Evolutionary conservation across 2,329 filamentous ascomycete genomes (phyloP).

Genomic region (Stagonosporopsis rhizophila): DNA sequence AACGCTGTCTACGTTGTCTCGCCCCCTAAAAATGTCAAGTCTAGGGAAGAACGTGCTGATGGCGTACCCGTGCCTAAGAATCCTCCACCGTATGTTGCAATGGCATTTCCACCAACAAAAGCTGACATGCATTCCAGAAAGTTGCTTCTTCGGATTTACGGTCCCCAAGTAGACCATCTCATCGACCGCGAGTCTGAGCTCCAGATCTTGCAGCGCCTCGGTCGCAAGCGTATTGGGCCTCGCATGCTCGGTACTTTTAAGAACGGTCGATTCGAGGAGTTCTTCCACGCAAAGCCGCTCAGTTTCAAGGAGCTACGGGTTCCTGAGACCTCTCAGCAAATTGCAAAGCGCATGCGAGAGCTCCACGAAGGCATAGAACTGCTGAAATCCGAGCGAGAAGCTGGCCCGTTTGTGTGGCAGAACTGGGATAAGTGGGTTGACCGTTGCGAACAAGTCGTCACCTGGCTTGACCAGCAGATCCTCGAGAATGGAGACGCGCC

Average conservation of each 20-base stretch:
- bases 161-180: slow-evolving; percentile 91
- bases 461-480: slow-evolving; percentile 68
- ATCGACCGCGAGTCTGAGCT: slow-evolving; percentile 94
- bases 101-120: background rate
- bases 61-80: slow-evolving; percentile 51
- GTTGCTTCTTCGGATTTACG: slow-evolving; percentile 88
- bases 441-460: slow-evolving; percentile 67
- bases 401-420: slow-evolving; percentile 82
- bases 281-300: slow-evolving; percentile 82
- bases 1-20: slow-evolving; percentile 96
- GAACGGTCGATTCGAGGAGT: slow-evolving; percentile 96
- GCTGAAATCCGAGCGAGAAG: slow-evolving; percentile 76
- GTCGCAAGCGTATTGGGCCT: slow-evolving; percentile 91
- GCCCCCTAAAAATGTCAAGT: slow-evolving; percentile 71
- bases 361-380: slow-evolving; percentile 93
- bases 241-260: slow-evolving; percentile 88
- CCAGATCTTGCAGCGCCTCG: slow-evolving; percentile 82
- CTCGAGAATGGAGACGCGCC: slow-evolving; percentile 38
- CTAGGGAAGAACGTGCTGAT: slow-evolving; percentile 47
- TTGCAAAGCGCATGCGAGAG: slow-evolving; percentile 97
- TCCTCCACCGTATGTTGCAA: slow-evolving; percentile 59
- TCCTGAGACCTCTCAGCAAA: slow-evolving; percentile 85
- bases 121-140: slow-evolving; percentile 61
- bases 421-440: slow-evolving; percentile 95
- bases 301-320: slow-evolving; percentile 78